Evolutionary conservation across 805 yeast species (phyloP), one percentile per base, ranked within the genome.

Genomic region (Kuraishia capsulata): DNA sequence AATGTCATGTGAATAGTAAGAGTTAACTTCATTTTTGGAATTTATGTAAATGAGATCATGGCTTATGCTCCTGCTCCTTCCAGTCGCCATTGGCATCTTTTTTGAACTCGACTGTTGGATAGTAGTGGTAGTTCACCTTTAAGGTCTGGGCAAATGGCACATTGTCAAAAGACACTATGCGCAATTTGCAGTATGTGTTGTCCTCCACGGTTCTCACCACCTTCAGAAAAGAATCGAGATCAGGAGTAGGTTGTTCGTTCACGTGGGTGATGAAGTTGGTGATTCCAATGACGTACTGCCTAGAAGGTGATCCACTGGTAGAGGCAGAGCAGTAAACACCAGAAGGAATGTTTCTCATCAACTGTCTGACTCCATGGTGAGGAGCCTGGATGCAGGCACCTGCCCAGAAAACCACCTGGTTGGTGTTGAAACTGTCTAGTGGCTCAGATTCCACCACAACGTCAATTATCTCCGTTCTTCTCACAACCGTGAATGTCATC

Each of bases 361-460:
- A 77, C 61, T 88, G 96, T 44, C 89, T 75, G 14, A 88, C 96
- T 6, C 92, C 90, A 52, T 83, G 94, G 57, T 87, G 96, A n/a
- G 96, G 96, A 29, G 76, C 71, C 53, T 89, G 97, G 25, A 89
- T 57, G 4, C 81, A 61, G 30, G 88, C 80, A 18, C 96, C 96
- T 38, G 88, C 76, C 92, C 95, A 89, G 36, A 73, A 67, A 6
- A 84, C 79, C 30, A 86, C 63, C 39, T 80, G 78, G 29, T 73
- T 71, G 2, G 95, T 86, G 40, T 69, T 64, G 34, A 76, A 61
- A 30, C 69, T 67, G 21, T 67, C 63, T 3, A 88, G 70, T 17
- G 73, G 71, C 2, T 76, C 71, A 3, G 94, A 78, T 9, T 82
- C 78, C 8, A 84, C 87, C 16, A 54, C 58, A 18, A 88, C 47